Evolutionary conservation across 495 filamentous ascomycete species (phyloP), one percentile per base, ranked within the genome.

Genomic region (Aspergillus funiculosus): DNA sequence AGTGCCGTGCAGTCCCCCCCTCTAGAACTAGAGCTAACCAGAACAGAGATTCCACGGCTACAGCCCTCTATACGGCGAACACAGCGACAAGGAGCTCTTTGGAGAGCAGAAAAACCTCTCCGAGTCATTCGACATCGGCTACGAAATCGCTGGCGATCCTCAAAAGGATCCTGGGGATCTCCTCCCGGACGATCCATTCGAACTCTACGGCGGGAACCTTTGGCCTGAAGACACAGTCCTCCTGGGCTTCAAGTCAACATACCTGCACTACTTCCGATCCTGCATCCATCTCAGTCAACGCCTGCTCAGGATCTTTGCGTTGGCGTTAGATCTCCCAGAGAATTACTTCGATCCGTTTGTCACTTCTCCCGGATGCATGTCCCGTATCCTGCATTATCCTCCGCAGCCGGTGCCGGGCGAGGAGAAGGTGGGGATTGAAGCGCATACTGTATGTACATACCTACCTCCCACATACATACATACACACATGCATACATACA

Each of bases 381-480:
- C 59, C 3, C 51, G 70, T 6, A 57, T 77, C 32, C 59, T 74
- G 32, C 62, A 74, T 42, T 77, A 76, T 43, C 71, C 68, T 13
- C 54, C 65, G 1, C 61, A 67, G 28, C 52, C 61, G 0, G 61
- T 59, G 14, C 35, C 28, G 24, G 54, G 54, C 6, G 63, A 67
- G 24, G 51, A 60, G 11, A 61, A 60, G 3, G 64, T 69, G 17
- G 73, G 75, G 0, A 56, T 75, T 5, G 72, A 68, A 10, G 66
- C 71, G 11, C 72, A 77, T 48, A 70, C 69, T 11, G 62, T 61
- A 25, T 20, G 39, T 27, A 21, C 10, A 13, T 17, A 7, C 10
- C 15, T 22, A 6, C 15, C 19, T 38, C 9, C n/a, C n/a, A n/a
- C n/a, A n/a, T n/a, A n/a, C n/a, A n/a, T n/a, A n/a, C n/a, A n/a